Evolutionary conservation across 2,329 filamentous ascomycete genomes (phyloP).

Genomic region (Colletotrichum lindemuthianum): DNA sequence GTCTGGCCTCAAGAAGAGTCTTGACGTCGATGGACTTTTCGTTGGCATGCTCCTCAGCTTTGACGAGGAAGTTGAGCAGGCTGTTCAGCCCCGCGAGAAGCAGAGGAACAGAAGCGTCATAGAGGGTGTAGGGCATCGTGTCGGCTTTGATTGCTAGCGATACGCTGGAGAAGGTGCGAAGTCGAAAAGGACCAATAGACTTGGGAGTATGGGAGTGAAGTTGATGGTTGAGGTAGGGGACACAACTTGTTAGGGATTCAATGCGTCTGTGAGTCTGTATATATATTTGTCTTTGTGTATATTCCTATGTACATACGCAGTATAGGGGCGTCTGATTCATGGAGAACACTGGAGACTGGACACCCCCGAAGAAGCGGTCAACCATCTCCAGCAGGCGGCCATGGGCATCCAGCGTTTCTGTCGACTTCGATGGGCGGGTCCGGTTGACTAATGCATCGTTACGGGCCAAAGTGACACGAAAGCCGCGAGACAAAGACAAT

Average conservation of each 20-base stretch:
- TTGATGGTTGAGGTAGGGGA: neutral
- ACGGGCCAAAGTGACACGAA: conserved; percentile 4
- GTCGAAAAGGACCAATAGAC: neutral
- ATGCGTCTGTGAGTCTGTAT: neutral
- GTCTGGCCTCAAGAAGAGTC: conserved; percentile 22
- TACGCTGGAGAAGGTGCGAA: neutral
- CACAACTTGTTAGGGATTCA: too few relatives aligned
- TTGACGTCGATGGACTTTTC: conserved; percentile 27
- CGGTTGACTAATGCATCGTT: conserved; percentile 26
- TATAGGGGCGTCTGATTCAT: too few relatives aligned
- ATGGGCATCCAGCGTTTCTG: conserved; percentile 26
- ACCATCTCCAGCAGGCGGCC: neutral
- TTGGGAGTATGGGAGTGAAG: neutral
- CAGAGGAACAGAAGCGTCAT: conserved; percentile 30
- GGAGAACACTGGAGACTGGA: too few relatives aligned
- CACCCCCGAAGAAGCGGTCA: too few relatives aligned
- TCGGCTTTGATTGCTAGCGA: conserved; percentile 2
- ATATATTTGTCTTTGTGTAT: neutral
- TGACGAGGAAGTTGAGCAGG: conserved; percentile 28
- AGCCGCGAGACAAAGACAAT: neutral
- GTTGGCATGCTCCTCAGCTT: conserved; percentile 22
- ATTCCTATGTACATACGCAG: too few relatives aligned
- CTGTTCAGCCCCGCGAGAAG: conserved; percentile 30
- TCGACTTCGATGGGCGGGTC: conserved; percentile 34
- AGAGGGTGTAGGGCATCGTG: conserved; percentile 28